These are phyloP conservation scores for Lupinus albus DNA, from an alignment of 306 rosid species.

Conservation along the genomic window DNA sequence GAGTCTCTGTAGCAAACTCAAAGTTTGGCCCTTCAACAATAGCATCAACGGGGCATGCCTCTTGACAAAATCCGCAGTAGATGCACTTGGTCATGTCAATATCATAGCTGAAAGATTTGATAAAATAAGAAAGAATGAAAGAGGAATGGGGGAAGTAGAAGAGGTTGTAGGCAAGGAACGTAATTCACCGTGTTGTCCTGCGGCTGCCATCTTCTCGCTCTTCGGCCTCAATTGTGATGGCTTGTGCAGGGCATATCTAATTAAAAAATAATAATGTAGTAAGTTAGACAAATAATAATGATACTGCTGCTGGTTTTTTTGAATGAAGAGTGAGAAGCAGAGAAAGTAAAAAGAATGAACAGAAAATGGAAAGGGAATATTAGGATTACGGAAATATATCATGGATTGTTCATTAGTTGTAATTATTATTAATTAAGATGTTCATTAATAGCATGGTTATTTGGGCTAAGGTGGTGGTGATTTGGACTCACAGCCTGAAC, in stretches of 20 bases:
- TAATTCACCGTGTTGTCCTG: slow-evolving; percentile 87
- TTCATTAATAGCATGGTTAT: neutral
- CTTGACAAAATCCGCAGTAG: slow-evolving; percentile 99
- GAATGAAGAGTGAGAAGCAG: slow-evolving; percentile 1
- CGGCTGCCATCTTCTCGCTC: slow-evolving; percentile 99
- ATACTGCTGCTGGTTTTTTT: slow-evolving; percentile 11
- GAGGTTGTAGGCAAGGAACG: slow-evolving; percentile 16
- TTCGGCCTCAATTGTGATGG: slow-evolving; percentile 98
- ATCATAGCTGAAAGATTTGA: slow-evolving; percentile 73
- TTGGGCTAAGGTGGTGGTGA: neutral
- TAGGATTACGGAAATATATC: neutral
- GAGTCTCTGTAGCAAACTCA: slow-evolving; percentile 93
- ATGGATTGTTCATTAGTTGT: slow-evolving; percentile 12
- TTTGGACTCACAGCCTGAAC: too few species aligned
- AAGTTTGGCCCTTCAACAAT: slow-evolving; percentile 99
- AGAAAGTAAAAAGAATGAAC: neutral
- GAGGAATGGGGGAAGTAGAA: neutral
- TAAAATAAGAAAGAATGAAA: slow-evolving; percentile 23
- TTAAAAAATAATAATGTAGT: slow-evolving; percentile 7
- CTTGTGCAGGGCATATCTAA: slow-evolving; percentile 98
- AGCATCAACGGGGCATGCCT: slow-evolving; percentile 99
- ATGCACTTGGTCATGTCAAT: slow-evolving; percentile 99
- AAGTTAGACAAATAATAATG: slow-evolving; percentile 30
- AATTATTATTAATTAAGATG: neutral
- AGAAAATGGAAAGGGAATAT: slow-evolving; percentile 4